phyloP scores from a whole-genome alignment of 2,329 filamentous ascomycete genomes.

The Onygena corvina region DNA sequence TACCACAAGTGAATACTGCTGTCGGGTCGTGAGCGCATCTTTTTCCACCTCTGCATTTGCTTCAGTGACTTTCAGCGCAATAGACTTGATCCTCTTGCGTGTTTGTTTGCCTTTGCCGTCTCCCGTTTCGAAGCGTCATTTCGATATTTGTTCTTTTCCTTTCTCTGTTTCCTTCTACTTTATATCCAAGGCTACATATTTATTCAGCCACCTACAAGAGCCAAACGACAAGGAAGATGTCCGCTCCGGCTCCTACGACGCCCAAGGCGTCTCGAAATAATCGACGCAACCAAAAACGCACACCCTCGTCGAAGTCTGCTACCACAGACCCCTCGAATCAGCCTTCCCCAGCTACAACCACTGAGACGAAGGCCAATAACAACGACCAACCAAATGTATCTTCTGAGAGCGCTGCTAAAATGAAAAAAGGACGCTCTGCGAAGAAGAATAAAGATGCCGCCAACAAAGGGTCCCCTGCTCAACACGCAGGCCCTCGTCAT shows the following conservation, averaged over 20 bases:
- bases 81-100: slow-evolving; percentile 9
- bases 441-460: slow-evolving; percentile 26
- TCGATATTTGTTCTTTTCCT: slow-evolving; percentile 3
- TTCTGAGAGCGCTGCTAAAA: slow-evolving; percentile 23
- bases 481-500: slow-evolving; percentile 14
- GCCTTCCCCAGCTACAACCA: slow-evolving; percentile 25
- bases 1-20: background rate
- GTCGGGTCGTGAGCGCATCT: background rate
- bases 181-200: slow-evolving; percentile 37
- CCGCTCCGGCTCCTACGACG: slow-evolving; percentile 32
- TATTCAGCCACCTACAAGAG: slow-evolving; percentile 34
- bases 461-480: background rate
- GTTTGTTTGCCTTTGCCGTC: slow-evolving; percentile 9
- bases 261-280: slow-evolving; percentile 30
- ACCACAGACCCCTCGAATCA: slow-evolving; percentile 21
- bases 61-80: slow-evolving; percentile 3
- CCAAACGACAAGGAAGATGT: slow-evolving; percentile 32
- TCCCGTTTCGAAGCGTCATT: slow-evolving; percentile 13
- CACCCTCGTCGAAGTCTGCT: slow-evolving; percentile 22
- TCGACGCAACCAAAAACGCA: slow-evolving; percentile 28
- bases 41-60: background rate
- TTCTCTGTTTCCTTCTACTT: slow-evolving; percentile 24
- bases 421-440: slow-evolving; percentile 26
- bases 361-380: slow-evolving; percentile 22
- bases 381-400: slow-evolving; percentile 23